Percentiles rank a stretch among this genome's conserved stretches.
These are phyloP conservation scores for Saccharomyces uvarum DNA, from an alignment of 1,139 yeast species.

Conservation along the genomic window DNA sequence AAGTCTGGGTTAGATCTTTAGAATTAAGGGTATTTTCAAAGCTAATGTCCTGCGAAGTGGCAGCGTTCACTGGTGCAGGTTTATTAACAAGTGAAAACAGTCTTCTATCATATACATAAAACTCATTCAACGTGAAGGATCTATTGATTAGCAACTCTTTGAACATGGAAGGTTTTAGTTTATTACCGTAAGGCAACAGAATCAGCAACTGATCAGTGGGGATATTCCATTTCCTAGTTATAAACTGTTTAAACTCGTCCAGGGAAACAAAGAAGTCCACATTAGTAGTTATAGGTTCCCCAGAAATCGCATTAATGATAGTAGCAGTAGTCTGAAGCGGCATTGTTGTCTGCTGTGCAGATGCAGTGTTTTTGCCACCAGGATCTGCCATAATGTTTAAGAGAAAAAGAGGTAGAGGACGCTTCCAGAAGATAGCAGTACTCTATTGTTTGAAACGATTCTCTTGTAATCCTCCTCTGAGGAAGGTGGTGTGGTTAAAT, in stretches of 20 bases:
- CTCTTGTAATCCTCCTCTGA: not conserved
- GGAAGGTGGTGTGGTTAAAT: not conserved
- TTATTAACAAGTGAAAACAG: constrained; percentile 35
- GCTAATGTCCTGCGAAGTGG: not conserved
- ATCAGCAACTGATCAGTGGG: constrained; percentile 45
- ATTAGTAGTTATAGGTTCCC: constrained; percentile 31
- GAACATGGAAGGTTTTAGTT: constrained; percentile 41
- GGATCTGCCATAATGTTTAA: not conserved
- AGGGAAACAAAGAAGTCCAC: constrained; percentile 35
- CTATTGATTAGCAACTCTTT: constrained; percentile 28
- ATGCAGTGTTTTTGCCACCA: not conserved
- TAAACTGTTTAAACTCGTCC: constrained; percentile 42
- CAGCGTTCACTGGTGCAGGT: constrained; percentile 9
- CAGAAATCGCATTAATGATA: constrained; percentile 39
- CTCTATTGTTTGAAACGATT: not conserved
- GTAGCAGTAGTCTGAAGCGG: constrained; percentile 17
- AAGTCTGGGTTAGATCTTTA: not conserved
- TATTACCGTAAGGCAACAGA: constrained; percentile 59
- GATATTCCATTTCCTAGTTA: constrained; percentile 37
- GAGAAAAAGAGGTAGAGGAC: not conserved
- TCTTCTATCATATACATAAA: constrained; percentile 55
- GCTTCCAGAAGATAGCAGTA: not conserved
- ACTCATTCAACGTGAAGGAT: constrained; percentile 39
- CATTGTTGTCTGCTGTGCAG: not conserved
- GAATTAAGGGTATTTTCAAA: not conserved